Evolutionary conservation across 805 yeast genomes (phyloP), one percentile per base, ranked within the genome.

Genomic region (Candida vartiovaarae): DNA sequence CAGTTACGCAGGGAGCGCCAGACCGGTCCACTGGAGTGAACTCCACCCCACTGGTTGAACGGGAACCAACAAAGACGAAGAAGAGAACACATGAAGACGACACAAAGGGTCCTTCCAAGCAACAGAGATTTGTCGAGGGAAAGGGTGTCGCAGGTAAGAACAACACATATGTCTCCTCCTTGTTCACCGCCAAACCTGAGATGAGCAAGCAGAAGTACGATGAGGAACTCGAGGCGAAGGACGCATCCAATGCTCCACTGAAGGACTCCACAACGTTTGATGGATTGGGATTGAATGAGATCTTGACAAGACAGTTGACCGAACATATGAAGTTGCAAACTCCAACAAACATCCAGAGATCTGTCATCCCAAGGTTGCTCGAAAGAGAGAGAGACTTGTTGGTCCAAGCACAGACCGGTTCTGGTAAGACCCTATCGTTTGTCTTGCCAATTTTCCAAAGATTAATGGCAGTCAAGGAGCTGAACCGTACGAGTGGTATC

Each of bases 391-490:
- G 71, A 36, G 99, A 93, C 63, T 66, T 89, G 44, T 84, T 93
- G 52, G 84, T 93, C 38, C 95, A 89, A 59, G 96, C 99, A 0
- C 97, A 95, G 64, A 93, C 99, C 0, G 99, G 99, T 42, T 90
- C 98, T 0, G 99, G 99, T 63, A 93, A 93, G 63, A 93, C 99
- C 0, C 65, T 93, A 44, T 82, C 98, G 0, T 95, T 85, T 60
- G 68, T 83, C 3, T 66, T 95, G 33, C 99, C 99, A 1, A 81
- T 95, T 23, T 63, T 91, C 49, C 80, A 85, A 50, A 74, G 78
- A 46, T 69, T 93, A 36, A 76, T 88, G 77, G 64, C 70, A 28
- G 77, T 78, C 54, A 59, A 67, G 32, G 66, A 61, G 32, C 59
- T 72, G 4, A 63, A 56, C 36, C 74, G 98, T 53, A 72, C 76